Evolutionary conservation across 805 yeast genomes (phyloP).

Genomic region (Candida andamanensis): DNA sequence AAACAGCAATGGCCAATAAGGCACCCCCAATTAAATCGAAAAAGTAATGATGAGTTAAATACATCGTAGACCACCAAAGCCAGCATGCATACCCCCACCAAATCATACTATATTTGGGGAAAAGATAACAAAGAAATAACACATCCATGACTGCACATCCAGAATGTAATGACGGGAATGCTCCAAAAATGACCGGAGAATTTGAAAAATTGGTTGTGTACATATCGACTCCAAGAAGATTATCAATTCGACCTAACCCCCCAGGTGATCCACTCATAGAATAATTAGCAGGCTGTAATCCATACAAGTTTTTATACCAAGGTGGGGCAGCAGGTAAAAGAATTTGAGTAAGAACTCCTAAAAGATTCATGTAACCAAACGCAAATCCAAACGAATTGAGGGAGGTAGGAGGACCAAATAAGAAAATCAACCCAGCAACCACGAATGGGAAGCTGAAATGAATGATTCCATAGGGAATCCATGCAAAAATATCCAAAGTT

Average conservation of each 20-base stretch:
- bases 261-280: conserved; percentile 93
- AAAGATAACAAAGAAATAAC: conserved; percentile 74
- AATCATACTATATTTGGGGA: conserved; percentile 62
- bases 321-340: conserved; percentile 95
- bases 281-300: conserved; percentile 85
- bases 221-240: conserved; percentile 69
- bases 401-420: conserved; percentile 89
- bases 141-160: conserved; percentile 95
- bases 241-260: conserved; percentile 85
- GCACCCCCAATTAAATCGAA: conserved; percentile 94
- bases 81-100: conserved; percentile 79
- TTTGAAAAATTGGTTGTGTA: conserved; percentile 79
- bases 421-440: conserved; percentile 67
- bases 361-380: conserved; percentile 88
- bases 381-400: conserved; percentile 84
- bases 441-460: conserved; percentile 91
- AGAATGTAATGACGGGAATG: conserved; percentile 79
- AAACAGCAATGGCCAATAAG: conserved; percentile 65
- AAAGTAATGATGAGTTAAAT: conserved; percentile 93
- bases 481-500: conserved; percentile 75
- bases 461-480: conserved; percentile 91
- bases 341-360: conserved; percentile 80
- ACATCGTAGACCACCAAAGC: conserved; percentile 99
- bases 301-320: conserved; percentile 86
- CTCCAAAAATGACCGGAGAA: conserved; percentile 93